Base-by-base conservation (phyloP, 2,329 filamentous ascomycete species). In the Phoma sp. region DNA sequence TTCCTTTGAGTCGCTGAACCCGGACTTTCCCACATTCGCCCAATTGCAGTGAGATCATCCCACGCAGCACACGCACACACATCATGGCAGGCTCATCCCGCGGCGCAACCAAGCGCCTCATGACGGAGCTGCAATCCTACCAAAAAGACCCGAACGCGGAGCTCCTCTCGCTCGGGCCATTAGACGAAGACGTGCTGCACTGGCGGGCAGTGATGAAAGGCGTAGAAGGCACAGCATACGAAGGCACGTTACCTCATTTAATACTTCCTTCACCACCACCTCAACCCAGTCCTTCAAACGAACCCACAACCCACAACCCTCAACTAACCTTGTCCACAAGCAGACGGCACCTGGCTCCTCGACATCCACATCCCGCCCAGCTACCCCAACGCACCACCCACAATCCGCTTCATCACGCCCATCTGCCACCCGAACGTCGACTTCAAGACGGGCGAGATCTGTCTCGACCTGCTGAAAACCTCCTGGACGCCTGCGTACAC, bases 401-500 rank as follows among this genome's bases (percentile, higher is more conserved):
- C 80, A 36, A 88, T 99, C 62, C 81, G 78, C 53, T 99, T 99
- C 79, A 78, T 82, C n/a, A 99, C 70, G 7, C 70, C 70, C 55
- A 73, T 72, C 64, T 72, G 68, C 62, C 72, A 73, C 52, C 68
- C 70, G 0, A 79, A 80, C 47, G 79, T 59, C 66, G 70, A 74
- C 51, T 74, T 74, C 65, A 67, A 82, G 64, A 92, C 86, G 2
- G 95, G 95, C 64, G 93, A 97, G 77, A 95, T 99, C 70, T 99
- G 95, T 75, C 85, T 98, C 25, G 95, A 97, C 71, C 82, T 98
- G 58, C 82, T 99, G 45, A 86, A 84, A 56, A 80, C 78, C 0
- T 83, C 83, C 14, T 98, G 93, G 93, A 89, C 90, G 55, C 90
- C 93, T 1, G 87, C 91, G 14, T 95, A 96, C 75, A 93, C 88